Evolutionary conservation across 2,329 filamentous ascomycete species (phyloP), one percentile per base, ranked within the genome.

Genomic region (Microdochium paspali): DNA sequence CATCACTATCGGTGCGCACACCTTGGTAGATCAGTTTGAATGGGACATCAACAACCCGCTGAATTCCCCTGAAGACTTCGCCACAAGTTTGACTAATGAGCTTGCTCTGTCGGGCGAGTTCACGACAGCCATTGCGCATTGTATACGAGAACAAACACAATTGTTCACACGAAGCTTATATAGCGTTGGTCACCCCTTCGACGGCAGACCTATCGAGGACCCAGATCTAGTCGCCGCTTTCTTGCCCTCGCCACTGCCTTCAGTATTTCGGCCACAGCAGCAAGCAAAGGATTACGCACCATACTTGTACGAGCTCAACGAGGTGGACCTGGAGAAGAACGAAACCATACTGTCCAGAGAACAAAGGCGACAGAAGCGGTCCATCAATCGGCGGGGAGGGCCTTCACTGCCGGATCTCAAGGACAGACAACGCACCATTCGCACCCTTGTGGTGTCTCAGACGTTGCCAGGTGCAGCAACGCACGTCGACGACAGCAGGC

Each of bases 1-100:
- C 66, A 95, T 98, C 60, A 97, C 93, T 6, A 96, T 98, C 60
- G 93, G 91, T 35, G 85, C 88, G 53, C 88, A 95, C 61, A 97
- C 90, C 0, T 74, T 98, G 24, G 85, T 96, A 30, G 93, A 98
- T 60, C 93, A 97, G 63, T 97, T 98, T 52, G 93, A 98, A 66
- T 98, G 93, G 93, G 93, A 98, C 58, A 90, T 97, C 62, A 97
- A 97, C 67, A 94, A 95, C 63, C 86, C 90, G 0, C 71, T 85
- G 47, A 98, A 98, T 64, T 94, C 87, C 0, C 90, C 93, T 2
- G 93, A 98, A 67, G 89, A 95, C 49, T 98, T 98, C 64, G 93
- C 93, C 24, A 74, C 80, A 51, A 84, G 84, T 61, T 95, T 97
- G 88, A 83, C 90, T 0, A 80, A 82, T 50, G 93, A 98, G 59